Base-by-base conservation (phyloP, 257 asterid genomes). In the Ilex aquifolium region DNA sequence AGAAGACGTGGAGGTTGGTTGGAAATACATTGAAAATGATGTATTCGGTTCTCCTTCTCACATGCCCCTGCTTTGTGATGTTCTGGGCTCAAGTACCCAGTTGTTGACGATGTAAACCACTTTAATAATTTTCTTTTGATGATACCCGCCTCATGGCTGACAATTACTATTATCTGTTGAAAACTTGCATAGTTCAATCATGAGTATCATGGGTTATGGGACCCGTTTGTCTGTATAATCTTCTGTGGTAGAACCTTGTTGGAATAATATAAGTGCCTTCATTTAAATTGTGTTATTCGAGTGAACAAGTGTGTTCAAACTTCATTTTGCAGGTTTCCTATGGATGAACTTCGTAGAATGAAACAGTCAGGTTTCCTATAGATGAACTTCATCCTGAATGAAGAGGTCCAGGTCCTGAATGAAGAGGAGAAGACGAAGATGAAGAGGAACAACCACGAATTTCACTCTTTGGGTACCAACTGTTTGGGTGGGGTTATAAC, bases 1-100 rank as follows among this genome's bases (percentile, higher is more conserved):
- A 66, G 98, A 85, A 80, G 95, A 80, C 74, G 85, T 79, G 67
- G 97, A 89, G 74, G 85, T 79, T 61, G 92, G 93, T 32, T 80
- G 87, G 97, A 89, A 86, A 77, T 76, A 82, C 70, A 78, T 81
- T 62, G 95, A 83, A 6, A 83, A 80, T 53, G 95, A 88, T 52
- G 88, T 82, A 49, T 79, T 85, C 73, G 75, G 84, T 75, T 82
- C 83, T 78, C 97, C 95, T 29, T 54, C 85, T 14, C 59, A 81
- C 64, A 60, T 81, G 52, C 85, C 86, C 53, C 74, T 92, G 74
- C 65, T 92, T 65, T 79, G 85, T 66, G 95, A 96, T 63, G 74
- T 89, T 71, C 55, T 89, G 72, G 96, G 96, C 32, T 76, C 87
- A 60, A 97, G 97, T 62, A 64, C 79, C 50, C 99, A 92, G 69